Conservation (phyloP, 768 basidiomycete species). For the Lactarius sp. region DNA sequence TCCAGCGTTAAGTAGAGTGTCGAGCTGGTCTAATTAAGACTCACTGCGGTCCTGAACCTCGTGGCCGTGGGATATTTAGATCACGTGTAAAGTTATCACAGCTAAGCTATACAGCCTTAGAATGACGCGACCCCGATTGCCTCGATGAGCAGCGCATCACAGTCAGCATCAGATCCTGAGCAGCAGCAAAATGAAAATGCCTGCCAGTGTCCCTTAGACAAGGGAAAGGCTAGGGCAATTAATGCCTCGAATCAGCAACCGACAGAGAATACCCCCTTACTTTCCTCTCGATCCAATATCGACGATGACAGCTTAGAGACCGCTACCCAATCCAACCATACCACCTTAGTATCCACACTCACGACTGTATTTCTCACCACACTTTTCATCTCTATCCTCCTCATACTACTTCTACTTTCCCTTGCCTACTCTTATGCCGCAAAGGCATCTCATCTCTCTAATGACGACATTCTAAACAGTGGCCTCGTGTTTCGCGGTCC, state of each 20-base stretch:
- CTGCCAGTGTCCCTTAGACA: slow-evolving; percentile 30
- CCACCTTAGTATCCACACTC: slow-evolving; percentile 34
- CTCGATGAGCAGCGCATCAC: background rate
- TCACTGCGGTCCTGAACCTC: background rate
- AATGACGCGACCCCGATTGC: no score
- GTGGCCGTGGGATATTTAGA: background rate
- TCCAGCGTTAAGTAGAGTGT: no score
- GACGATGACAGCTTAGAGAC: slow-evolving; percentile 28
- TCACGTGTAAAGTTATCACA: background rate
- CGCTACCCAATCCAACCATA: slow-evolving; percentile 26
- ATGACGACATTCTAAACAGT: slow-evolving; percentile 53
- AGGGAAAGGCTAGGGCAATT: slow-evolving; percentile 52
- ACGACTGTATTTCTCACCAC: slow-evolving; percentile 53
- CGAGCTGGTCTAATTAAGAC: no score
- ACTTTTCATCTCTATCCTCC: slow-evolving; percentile 44
- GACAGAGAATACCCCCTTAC: slow-evolving; percentile 53
- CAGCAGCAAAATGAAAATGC: background rate
- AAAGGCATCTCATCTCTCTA: slow-evolving; percentile 46
- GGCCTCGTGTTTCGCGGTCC: slow-evolving; percentile 58
- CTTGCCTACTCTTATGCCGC: slow-evolving; percentile 66
- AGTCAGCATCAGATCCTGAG: background rate
- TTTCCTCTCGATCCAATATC: slow-evolving; percentile 39
- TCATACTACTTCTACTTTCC: slow-evolving; percentile 42
- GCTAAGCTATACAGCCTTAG: no score
- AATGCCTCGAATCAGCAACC: slow-evolving; percentile 29